phyloP scores from a whole-genome alignment of 176 grass and related monocot species.

The Hordeum vulgare region MorexV3_pseudomolecules_assembly NC_058519.1:559378481-559378980 shows the following conservation, averaged over 20 bases:
- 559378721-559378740: conserved; percentile 26
- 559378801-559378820: conserved; percentile 1
- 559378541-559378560: not conserved
- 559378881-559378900: conserved; percentile 10
- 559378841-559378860: conserved; percentile 55
- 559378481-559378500: not conserved
- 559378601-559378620: conserved; percentile 5
- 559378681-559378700: not conserved
- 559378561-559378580: not conserved
- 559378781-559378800: not conserved
- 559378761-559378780: not conserved
- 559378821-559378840: not conserved
- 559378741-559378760: conserved; percentile 10
- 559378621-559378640: not conserved
- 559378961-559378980: conserved; percentile 9
- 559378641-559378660: not conserved
- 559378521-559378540: not conserved
- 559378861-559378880: conserved; percentile 44
- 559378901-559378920: not conserved
- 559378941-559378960: conserved; percentile 14
- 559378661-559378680: not conserved
- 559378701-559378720: conserved; percentile 44
- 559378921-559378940: conserved; percentile 21
- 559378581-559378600: not conserved
- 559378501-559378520: not conserved